Evolutionary conservation across 371 early-diverging fungal species (phyloP), one percentile per base, ranked within the genome.

Genomic region (Rozella allomycis): DNA sequence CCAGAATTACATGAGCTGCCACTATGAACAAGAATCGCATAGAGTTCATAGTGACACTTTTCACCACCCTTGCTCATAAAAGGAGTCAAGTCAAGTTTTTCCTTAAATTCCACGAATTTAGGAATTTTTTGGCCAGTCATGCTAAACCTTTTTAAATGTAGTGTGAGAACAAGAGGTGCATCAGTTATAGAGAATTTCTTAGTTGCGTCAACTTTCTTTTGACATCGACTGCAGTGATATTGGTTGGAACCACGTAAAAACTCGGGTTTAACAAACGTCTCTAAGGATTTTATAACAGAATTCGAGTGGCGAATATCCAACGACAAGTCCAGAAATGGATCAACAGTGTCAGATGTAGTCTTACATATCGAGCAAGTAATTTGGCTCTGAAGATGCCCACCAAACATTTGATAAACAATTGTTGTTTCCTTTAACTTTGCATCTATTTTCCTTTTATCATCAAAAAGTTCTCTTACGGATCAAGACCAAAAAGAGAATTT

Each of bases 61-160:
- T 17, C 9, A 10, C 14, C 6, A 3, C n/a, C 6, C 2, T 13
- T 28, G 0, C 13, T 21, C 25, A 54, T 45, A 38, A 33, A 53
- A 5, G 55, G 50, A 5, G 31, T 22, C 14, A 60, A 16, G 26
- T 49, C 35, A 14, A 71, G 42, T 4, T 14, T 30, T 17, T 43
- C 40, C 2, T 49, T 50, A 38, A 60, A 70, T 31, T 42, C 39
- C 23, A 68, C 39, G 23, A 31, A 42, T 23, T 58, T 52, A 33
- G 39, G 51, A 26, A 84, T 64, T 51, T 86, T 86, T 17, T 32
- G 31, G 3, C 66, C 65, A 26, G 30, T 60, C 69, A 26, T 45
- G 48, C 26, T 66, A 36, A 84, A 80, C 17, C 87, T 57, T 40
- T 78, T 69, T 23, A 86, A 48, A 31, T 82, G 82, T 22, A 86